Evolutionary conservation across 1,139 yeast genomes (phyloP), one percentile per base, ranked within the genome.

Genomic region (Debaryomycetaceae sp.): DNA sequence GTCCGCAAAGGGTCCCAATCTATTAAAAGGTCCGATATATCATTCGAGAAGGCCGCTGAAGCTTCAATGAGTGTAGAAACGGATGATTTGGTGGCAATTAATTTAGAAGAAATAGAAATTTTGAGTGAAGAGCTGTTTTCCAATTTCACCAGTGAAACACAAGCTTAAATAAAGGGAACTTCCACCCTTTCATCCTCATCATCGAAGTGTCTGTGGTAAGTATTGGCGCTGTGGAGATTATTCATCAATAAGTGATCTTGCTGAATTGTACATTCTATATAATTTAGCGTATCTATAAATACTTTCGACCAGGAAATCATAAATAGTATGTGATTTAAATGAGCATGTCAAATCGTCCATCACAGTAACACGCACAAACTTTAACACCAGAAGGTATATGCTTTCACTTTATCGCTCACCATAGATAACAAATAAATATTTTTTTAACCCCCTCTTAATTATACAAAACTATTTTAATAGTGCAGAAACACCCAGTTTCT

Each of bases 71-170:
- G 57, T 34, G 53, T 48, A 31, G 60, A 53, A 16, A 52, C 49
- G 14, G 74, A 67, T 34, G 73, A 69, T n/a, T 61, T 77, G 52
- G 59, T 71, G 42, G 67, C 65, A 26, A 51, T 78, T 36, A 63
- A 66, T 47, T 45, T 78, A 32, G 58, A 50, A 6, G 85, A 80
- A 43, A 67, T 80, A 29, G 85, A 80, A 50, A 55, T 57, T n/a
- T 65, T 79, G 65, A 82, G 83, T 0, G 78, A 76, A 46, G 69
- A 69, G 22, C 73, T 76, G 59, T 77, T 69, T 50, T 45, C 43
- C 18, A 56, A 55, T 33, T 55, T 53, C 38, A 52, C 47, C 41
- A 37, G 26, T 18, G 41, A 35, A 22, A 16, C 22, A 17, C 4
- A 13, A 28, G 22, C 14, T 33, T 24, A 17, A 16, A 13, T 6